Conservation (phyloP, 2,329 filamentous ascomycete genomes). For the Gnomoniopsis smithogilvyi region DNA sequence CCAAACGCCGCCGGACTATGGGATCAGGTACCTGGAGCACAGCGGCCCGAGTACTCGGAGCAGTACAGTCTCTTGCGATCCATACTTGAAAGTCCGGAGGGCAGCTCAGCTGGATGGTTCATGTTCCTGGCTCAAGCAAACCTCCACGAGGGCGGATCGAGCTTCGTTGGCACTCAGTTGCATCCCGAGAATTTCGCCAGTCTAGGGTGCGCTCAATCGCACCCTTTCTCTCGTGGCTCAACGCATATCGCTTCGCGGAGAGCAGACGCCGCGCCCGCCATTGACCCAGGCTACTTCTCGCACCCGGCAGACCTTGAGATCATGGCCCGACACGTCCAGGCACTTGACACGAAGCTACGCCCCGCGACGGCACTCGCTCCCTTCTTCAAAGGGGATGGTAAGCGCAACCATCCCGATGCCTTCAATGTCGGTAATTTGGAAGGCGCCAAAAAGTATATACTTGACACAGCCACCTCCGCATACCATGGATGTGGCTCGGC, state of each 20-base stretch:
- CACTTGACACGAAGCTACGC: constrained; percentile 24
- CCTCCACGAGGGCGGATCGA: constrained; percentile 20
- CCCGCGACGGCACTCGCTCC: constrained; percentile 26
- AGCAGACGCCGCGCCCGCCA: constrained; percentile 39
- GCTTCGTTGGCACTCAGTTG: constrained; percentile 19
- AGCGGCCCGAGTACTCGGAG: constrained; percentile 7
- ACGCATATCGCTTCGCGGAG: constrained; percentile 47
- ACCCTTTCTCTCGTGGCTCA: constrained; percentile 50
- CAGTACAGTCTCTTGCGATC: constrained; percentile 18
- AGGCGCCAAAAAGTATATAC: constrained; percentile 23
- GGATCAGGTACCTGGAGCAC: constrained; percentile 1
- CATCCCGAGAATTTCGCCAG: constrained; percentile 21
- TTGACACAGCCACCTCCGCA: constrained; percentile 17
- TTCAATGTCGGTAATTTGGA: constrained; percentile 19
- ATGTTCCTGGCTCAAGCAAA: constrained; percentile 24
- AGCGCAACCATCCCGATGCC: constrained; percentile 29
- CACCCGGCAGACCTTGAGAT: constrained; percentile 48
- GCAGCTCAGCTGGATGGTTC: constrained; percentile 21
- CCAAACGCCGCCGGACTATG: constrained; percentile 16
- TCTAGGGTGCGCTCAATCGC: constrained; percentile 25
- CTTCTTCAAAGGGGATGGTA: constrained; percentile 32
- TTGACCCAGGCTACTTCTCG: constrained; percentile 50
- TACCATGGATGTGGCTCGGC: constrained; percentile 38
- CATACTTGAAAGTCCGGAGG: constrained; percentile 18
- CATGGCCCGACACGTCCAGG: constrained; percentile 31